phyloP scores from a whole-genome alignment of 73 alveolate species.

The Paramecium bursaria region DNA sequence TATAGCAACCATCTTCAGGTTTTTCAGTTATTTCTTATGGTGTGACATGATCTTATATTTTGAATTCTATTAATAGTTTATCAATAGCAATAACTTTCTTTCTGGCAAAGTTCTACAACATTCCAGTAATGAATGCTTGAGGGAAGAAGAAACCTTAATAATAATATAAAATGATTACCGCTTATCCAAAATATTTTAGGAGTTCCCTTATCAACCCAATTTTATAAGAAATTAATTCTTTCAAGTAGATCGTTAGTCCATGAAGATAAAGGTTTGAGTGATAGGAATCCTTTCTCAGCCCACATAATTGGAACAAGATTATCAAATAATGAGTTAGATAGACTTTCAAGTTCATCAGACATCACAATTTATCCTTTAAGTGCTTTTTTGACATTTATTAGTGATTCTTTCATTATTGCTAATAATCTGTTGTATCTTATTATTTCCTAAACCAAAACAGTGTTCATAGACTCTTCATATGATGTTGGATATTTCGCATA shows the following conservation, averaged over 20 bases:
- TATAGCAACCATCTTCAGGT: slow-evolving; percentile 95
- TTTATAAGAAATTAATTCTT: slow-evolving; percentile 84
- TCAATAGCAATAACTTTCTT: slow-evolving; percentile 94
- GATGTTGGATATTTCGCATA: slow-evolving; percentile 91
- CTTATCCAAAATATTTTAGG: slow-evolving; percentile 80
- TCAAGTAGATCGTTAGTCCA: slow-evolving; percentile 88
- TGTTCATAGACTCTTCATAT: slow-evolving; percentile 96
- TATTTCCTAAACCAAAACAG: slow-evolving; percentile 98
- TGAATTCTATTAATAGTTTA: slow-evolving; percentile 83
- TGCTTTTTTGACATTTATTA: slow-evolving; percentile 87
- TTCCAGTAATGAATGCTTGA: slow-evolving; percentile 96
- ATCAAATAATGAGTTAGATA: slow-evolving; percentile 81
- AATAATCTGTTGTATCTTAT: slow-evolving; percentile 96
- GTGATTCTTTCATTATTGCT: slow-evolving; percentile 88
- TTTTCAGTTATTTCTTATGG: slow-evolving; percentile 87
- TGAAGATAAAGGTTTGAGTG: slow-evolving; percentile 87
- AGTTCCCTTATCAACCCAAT: slow-evolving; percentile 92
- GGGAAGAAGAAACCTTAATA: slow-evolving; percentile 89
- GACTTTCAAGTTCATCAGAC: slow-evolving; percentile 89
- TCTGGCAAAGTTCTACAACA: slow-evolving; percentile 94
- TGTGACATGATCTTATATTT: slow-evolving; percentile 85
- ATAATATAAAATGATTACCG: slow-evolving; percentile 42
- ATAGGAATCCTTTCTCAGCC: slow-evolving; percentile 87
- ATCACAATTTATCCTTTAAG: slow-evolving; percentile 87
- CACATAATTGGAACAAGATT: slow-evolving; percentile 89